phyloP scores from a whole-genome alignment of 139 green algal genomes.

The Tetraselmis chui region DNA sequence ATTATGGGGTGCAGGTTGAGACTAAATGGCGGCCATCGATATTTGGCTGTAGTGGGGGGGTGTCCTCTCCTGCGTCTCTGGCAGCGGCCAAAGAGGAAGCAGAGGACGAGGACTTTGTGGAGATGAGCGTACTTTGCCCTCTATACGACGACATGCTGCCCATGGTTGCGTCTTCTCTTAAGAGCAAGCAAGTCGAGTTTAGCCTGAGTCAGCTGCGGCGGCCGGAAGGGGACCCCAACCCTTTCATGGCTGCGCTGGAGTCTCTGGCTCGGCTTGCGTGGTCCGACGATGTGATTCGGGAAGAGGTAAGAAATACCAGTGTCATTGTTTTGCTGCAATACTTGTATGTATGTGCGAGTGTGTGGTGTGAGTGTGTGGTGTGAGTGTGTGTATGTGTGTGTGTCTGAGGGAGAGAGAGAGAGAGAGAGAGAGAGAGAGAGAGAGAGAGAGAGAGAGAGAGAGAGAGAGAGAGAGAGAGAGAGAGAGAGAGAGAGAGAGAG shows the following conservation, averaged over 20 bases:
- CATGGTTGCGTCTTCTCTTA: conserved; percentile 44
- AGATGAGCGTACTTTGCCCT: conserved; percentile 50
- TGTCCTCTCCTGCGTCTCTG: background rate
- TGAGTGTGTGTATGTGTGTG: too few relatives aligned
- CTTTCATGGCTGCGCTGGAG: conserved; percentile 39
- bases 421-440: too few relatives aligned
- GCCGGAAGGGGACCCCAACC: background rate
- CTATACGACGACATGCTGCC: conserved; percentile 51
- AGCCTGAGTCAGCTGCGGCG: conserved; percentile 16
- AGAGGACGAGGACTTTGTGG: conserved; percentile 16
- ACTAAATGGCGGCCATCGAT: too few relatives aligned
- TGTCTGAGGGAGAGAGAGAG: too few relatives aligned
- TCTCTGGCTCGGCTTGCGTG: conserved; percentile 45
- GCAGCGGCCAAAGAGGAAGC: background rate
- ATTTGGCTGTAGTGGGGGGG: background rate
- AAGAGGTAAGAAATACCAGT: conserved; percentile 15
- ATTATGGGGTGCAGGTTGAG: too few relatives aligned
- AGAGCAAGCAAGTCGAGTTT: conserved; percentile 38
- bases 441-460: too few relatives aligned
- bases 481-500: too few relatives aligned
- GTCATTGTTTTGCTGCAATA: conserved; percentile 6
- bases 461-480: too few relatives aligned
- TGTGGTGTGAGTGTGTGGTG: too few relatives aligned
- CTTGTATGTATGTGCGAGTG: too few relatives aligned
- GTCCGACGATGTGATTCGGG: conserved; percentile 47